Evolutionary conservation across 495 filamentous ascomycete genomes (phyloP), one percentile per base, ranked within the genome.

Genomic region (Aspergillus affinis): DNA sequence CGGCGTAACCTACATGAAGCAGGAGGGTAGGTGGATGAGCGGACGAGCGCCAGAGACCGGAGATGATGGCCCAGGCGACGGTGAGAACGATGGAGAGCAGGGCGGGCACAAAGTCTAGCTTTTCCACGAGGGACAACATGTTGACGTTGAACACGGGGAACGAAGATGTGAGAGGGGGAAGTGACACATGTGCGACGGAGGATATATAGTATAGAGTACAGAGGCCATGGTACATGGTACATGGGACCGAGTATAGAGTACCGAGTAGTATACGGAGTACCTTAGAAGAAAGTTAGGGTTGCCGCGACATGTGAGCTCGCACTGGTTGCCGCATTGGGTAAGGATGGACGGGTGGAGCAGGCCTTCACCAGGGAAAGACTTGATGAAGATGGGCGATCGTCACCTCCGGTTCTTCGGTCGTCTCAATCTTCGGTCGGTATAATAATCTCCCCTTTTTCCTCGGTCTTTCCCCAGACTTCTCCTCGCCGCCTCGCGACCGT

Each of bases 1-100:
- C 55, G 0, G 75, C 74, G 68, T 78, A 78, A 32, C 74, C 72
- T 30, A 76, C 51, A 60, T 78, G 75, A 51, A 78, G 61, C 48
- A 70, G 61, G 53, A 70, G 63, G 26, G 68, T 65, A n/a, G 67
- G 69, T 17, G 75, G 74, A 58, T 75, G 62, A 23, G 67, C 63
- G 41, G 71, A 64, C 17, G 67, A 67, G n/a, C 73, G 75, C 63
- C 65, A 69, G n/a, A 72, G 52, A 4, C 71, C 65, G 0, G 72
- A 75, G 41, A 76, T 41, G 9, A 73, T 49, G 2, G 73, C 69
- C 62, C 69, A 75, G 46, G 72, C 60, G 19, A 62, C 64, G 10
- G 73, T 71, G 23, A 72, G 18, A 2, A 57, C 26, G 47, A 78
- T 62, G 18, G 68, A 67, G 48, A 57, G 61, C 13, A 76, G 36